Conservation (phyloP, 1,284 basidiomycete species). For the Vanrija pseudolonga region DNA sequence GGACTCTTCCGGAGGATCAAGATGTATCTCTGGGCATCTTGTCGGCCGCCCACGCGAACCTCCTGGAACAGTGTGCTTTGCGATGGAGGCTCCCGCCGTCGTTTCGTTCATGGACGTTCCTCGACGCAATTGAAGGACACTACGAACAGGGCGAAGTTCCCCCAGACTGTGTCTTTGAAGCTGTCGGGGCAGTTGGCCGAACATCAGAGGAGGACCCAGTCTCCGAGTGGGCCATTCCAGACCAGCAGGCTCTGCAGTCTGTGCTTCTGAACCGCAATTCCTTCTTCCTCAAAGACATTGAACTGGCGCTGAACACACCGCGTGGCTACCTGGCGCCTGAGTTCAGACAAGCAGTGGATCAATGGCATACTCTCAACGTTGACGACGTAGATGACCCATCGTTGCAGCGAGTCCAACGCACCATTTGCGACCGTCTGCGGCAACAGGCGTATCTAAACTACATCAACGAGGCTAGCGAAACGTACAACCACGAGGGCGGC, state of each 20-base stretch:
- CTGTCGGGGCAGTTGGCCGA: conserved; percentile 67
- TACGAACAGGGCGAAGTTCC: conserved; percentile 89
- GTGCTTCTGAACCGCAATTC: conserved; percentile 24
- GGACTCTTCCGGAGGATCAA: conserved; percentile 86
- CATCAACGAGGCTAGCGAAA: conserved; percentile 60
- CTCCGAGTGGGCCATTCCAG: conserved; percentile 72
- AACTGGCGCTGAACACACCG: conserved; percentile 15
- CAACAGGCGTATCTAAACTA: conserved; percentile 67
- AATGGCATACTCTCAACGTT: conserved; percentile 63
- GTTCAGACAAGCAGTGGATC: conserved; percentile 67
- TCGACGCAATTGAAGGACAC: conserved; percentile 80
- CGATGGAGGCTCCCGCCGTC: conserved; percentile 83
- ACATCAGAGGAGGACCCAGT: conserved; percentile 66
- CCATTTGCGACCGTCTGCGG: conserved; percentile 64
- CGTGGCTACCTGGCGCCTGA: conserved; percentile 54
- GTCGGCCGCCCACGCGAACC: conserved; percentile 71
- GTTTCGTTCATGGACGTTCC: conserved; percentile 73
- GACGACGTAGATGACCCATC: conserved; percentile 51
- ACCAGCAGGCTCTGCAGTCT: conserved; percentile 47
- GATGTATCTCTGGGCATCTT: conserved; percentile 94
- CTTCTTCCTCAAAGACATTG: conserved; percentile 30
- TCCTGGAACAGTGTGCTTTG: conserved; percentile 81
- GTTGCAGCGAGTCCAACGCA: conserved; percentile 55
- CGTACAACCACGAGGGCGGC: conserved; percentile 29
- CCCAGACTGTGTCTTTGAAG: conserved; percentile 89